Conservation (phyloP, 345 rosid species). For the Dipteronia sinensis region DNA sequence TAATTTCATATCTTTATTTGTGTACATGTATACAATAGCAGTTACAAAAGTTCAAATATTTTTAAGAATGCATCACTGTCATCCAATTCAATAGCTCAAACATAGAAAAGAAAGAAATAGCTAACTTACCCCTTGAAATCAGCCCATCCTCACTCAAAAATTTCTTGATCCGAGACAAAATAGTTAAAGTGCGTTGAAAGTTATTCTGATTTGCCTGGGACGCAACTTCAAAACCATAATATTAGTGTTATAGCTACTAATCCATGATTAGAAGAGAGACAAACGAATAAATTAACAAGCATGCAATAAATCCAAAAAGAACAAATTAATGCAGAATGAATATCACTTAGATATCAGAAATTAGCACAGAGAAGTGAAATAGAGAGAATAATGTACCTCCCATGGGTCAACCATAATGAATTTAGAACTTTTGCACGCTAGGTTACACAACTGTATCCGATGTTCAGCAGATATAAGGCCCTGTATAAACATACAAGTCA, state of each 20-base stretch:
- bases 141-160: conserved; percentile 30
- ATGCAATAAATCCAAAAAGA: background rate
- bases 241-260: conserved; percentile 4
- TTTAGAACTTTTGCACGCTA: conserved; percentile 76
- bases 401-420: conserved; percentile 93
- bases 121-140: conserved; percentile 49
- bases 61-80: background rate
- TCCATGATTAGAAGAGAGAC: background rate
- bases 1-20: background rate
- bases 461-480: conserved; percentile 76
- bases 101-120: background rate
- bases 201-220: conserved; percentile 71
- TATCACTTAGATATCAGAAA: background rate
- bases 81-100: background rate
- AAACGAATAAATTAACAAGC: background rate
- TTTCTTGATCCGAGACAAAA: conserved; percentile 65
- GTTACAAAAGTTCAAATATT: background rate
- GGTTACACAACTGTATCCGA: conserved; percentile 65
- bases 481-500: conserved; percentile 38
- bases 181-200: conserved; percentile 64
- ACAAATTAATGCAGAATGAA: background rate
- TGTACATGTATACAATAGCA: background rate
- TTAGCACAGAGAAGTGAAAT: conserved; percentile 12
- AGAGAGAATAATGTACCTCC: conserved; percentile 56
- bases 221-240: conserved; percentile 8